Base-by-base conservation (phyloP, 2,329 filamentous ascomycete genomes). In the Nannizziopsis barbatae region DNA sequence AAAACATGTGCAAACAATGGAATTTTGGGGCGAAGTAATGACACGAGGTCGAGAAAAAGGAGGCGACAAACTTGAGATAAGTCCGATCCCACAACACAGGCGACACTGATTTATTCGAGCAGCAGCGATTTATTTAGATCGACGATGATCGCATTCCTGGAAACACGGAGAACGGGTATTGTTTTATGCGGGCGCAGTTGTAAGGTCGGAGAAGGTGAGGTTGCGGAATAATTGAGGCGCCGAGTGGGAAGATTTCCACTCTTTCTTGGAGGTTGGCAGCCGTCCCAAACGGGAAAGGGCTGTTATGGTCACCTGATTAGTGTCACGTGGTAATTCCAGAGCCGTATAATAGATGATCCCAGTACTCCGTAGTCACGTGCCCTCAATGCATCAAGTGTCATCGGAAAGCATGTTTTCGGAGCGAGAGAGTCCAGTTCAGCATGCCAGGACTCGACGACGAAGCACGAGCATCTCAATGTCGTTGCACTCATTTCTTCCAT, bases 141-240 rank as follows among this genome's bases (percentile, higher is more conserved):
- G 27, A 33, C 38, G 47, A 50, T 52, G 53, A 52, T 53, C 45
- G 50, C 54, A 55, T 54, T 51, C 44, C 43, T 43, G 38, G 50
- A 31, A 45, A 49, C 38, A 46, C 53, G 54, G 53, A 53, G 52
- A 47, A 55, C 54, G 53, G 53, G 51, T 42, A 49, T 52, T 56
- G 53, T 56, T 55, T 56, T 54, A 52, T 56, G 55, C 52, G 53
- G 52, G 33, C 27, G 9, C 27, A 37, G 30, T 9, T 40, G 20
- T 14, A 42, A 32, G 36, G 7, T 33, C 31, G 42, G 11, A 36
- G 20, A 18, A 39, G 32, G 20, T 12, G 50, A 36, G 20, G 49
- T 43, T 44, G 46, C 50, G 52, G 52, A 53, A 53, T 50, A 53
- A 52, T 50, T 50, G 50, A 51, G 52, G 36, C 17, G 52, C 52